Evolutionary conservation across 345 rosid species (phyloP).

Genomic region (Noccaea caerulescens): DNA sequence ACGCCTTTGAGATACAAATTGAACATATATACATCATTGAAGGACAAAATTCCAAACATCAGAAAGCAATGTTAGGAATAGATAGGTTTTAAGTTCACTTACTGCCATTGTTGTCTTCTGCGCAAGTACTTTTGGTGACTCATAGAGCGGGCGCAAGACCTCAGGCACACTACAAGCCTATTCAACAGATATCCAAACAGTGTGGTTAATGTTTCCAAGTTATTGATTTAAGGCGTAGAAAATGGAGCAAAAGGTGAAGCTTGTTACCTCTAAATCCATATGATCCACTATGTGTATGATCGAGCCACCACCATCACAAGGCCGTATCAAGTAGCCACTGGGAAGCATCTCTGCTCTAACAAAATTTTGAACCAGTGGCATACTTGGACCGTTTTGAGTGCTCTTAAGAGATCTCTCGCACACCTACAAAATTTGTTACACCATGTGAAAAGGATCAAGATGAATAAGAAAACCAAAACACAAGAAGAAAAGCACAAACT

Average conservation of each 20-base stretch:
- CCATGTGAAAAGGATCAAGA: background rate
- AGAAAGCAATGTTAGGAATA: background rate
- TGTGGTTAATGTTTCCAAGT: background rate
- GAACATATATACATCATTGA: constrained; percentile 11
- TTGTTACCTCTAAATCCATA: constrained; percentile 88
- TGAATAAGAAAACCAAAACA: background rate
- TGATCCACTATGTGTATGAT: constrained; percentile 97
- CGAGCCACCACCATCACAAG: constrained; percentile 99
- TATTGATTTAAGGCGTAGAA: constrained; percentile 2
- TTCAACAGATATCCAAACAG: constrained; percentile 33
- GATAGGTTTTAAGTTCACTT: constrained; percentile 34
- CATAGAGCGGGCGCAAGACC: constrained; percentile 93
- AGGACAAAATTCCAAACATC: constrained; percentile 3
- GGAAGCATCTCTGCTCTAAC: constrained; percentile 99
- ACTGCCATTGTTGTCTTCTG: constrained; percentile 99
- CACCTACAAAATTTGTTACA: constrained; percentile 50
- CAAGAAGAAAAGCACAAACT: background rate
- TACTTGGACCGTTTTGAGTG: constrained; percentile 94
- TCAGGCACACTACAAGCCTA: constrained; percentile 99
- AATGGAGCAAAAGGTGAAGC: background rate
- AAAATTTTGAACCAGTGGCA: constrained; percentile 96
- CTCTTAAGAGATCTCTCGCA: constrained; percentile 96
- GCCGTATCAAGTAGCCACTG: constrained; percentile 93
- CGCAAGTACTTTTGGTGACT: constrained; percentile 93
- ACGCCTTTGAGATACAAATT: constrained; percentile 53